These are phyloP conservation scores for Corchorus olitorius DNA, from an alignment of 345 rosid genomes.

Conservation along the genomic window DNA sequence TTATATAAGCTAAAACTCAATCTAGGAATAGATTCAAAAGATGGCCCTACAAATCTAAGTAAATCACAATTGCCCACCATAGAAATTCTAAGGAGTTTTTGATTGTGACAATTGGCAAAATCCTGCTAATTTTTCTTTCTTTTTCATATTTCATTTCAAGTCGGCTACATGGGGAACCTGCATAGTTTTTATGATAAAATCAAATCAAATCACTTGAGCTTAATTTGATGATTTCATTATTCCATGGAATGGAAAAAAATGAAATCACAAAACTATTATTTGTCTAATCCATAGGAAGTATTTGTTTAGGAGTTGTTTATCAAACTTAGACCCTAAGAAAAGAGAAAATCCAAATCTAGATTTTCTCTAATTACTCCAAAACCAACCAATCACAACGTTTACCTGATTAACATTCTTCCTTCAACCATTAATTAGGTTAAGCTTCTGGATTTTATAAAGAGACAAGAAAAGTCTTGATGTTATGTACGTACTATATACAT, in stretches of 20 bases:
- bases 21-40: background rate
- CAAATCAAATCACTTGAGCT: background rate
- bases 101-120: background rate
- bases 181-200: background rate
- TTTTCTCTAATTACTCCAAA: background rate
- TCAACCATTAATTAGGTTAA: background rate
- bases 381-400: background rate
- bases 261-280: background rate
- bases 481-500: background rate
- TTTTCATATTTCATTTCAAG: background rate
- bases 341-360: background rate
- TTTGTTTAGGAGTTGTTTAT: constrained; percentile 2
- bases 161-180: background rate
- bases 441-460: background rate
- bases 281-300: background rate
- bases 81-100: background rate
- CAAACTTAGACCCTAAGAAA: constrained; percentile 11
- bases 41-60: constrained; percentile 3
- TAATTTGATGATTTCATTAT: background rate
- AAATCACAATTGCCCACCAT: constrained; percentile 1
- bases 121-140: background rate
- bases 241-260: background rate
- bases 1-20: background rate
- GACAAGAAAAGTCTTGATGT: constrained; percentile 1
- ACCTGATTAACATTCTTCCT: background rate